Base-by-base conservation (phyloP, 2,329 filamentous ascomycete species). In the Cladobotryum mycophilum region DNA sequence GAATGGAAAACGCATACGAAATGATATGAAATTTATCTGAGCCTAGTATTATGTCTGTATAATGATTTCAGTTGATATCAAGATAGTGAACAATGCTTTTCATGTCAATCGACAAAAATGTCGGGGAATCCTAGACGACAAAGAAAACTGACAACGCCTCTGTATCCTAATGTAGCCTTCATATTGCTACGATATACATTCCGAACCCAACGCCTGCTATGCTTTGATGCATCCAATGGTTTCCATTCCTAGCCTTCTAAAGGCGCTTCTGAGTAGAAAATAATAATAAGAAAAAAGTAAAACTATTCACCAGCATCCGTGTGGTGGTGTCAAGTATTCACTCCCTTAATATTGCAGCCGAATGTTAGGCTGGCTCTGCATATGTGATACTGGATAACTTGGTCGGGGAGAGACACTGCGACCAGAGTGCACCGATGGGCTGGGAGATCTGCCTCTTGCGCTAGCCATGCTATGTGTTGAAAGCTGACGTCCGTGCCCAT, bases 401-500 rank as follows among this genome's bases (percentile, higher is more conserved):
- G 59, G 56, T 45, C 59, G 59, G 2, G 58, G 58, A 38, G 57
- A 59, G 51, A 60, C 56, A 18, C 56, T 57, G 6, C 60, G 61
- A 62, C 62, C 56, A 59, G 58, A 12, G 60, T 60, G 34, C 55
- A 52, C 43, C 57, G 61, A 44, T 36, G 73, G 58, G n/a, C 58
- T 64, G 1, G 63, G 57, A 0, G 59, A 61, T 15, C 55, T 58
- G 7, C 58, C 60, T 6, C 58, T 30, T 30, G 25, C 25, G 9
- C 25, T 30, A 8, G 6, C 56, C 6, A 62, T 37, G 18, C 76
- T 71, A 55, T 76, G 76, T 42, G 76, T 73, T 0, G 84, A 82
- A 2, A 76, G 70, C 46, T 74, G 76, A 37, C 86, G 78, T 45
- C 78, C 78, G 61, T 89, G 85, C 1, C 74, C 70, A 64, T 81